These are phyloP conservation scores for Aspergillus tanneri DNA, from an alignment of 2,329 filamentous ascomycete genomes.

Conservation along the genomic window DNA sequence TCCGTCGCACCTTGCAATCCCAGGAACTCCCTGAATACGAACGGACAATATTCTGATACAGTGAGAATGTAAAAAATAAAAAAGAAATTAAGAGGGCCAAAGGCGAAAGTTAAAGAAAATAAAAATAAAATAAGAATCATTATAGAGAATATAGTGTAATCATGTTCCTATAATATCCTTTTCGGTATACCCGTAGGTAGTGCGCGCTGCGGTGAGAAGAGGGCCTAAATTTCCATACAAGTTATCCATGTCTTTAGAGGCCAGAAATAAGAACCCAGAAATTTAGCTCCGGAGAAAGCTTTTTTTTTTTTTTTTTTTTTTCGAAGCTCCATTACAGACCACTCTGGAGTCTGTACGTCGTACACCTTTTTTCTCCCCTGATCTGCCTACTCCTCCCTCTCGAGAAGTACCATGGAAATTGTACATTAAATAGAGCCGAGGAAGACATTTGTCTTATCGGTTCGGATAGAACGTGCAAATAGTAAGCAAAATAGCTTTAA, in stretches of 20 bases:
- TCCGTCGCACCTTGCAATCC: slow-evolving; percentile 10
- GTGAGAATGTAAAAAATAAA: neutral
- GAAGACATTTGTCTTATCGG: too few species aligned
- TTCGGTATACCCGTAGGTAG: neutral
- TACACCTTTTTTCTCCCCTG: too few species aligned
- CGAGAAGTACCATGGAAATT: neutral
- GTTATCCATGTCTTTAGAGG: neutral
- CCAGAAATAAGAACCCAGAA: neutral
- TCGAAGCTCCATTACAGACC: too few species aligned
- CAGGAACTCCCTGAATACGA: slow-evolving; percentile 14
- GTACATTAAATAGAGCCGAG: too few species aligned
- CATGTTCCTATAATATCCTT: slow-evolving; percentile 3
- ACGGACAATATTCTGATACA: neutral
- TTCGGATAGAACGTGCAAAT: neutral
- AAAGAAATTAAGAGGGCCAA: neutral
- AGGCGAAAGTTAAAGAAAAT: neutral
- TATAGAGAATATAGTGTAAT: neutral
- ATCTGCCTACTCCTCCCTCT: neutral
- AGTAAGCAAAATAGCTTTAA: neutral
- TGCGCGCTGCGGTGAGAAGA: slow-evolving; percentile 3
- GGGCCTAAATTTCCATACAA: neutral
- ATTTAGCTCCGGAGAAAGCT: too few species aligned
- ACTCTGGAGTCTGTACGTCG: too few species aligned
- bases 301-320: neutral
- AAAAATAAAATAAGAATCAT: neutral